Percentiles rank a stretch among this genome's conserved stretches.
Evolutionary conservation across 140 eudicot genomes (phyloP).

Genomic region (Erigeron philadelphicus): DNA sequence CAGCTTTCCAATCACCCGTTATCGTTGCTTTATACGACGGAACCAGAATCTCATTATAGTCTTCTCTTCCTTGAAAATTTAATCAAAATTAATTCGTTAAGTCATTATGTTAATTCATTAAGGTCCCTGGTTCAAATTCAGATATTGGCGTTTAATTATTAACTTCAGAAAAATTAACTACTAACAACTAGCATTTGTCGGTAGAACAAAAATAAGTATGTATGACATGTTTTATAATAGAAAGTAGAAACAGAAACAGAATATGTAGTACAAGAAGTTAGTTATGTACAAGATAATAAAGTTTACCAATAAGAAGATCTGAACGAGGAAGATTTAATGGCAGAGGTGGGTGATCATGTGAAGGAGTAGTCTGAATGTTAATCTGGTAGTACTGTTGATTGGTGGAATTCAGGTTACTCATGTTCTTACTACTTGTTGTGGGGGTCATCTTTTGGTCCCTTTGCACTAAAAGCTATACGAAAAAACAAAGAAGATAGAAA

Average conservation of each 20-base stretch:
- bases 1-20: constrained; percentile 14
- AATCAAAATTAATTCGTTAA: neutral
- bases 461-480: too few species aligned
- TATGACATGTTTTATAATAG: neutral
- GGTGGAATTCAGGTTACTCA: constrained; percentile 12
- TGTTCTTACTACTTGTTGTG: too few species aligned
- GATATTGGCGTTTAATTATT: too few species aligned
- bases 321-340: constrained; percentile 29
- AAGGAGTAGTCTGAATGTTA: constrained; percentile 9
- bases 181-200: too few species aligned
- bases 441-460: too few species aligned
- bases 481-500: too few species aligned
- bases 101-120: too few species aligned
- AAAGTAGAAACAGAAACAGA: neutral
- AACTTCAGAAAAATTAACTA: too few species aligned
- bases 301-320: constrained; percentile 29
- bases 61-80: constrained; percentile 9
- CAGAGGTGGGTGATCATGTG: constrained; percentile 15
- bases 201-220: too few species aligned
- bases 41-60: constrained; percentile 6
- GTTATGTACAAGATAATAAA: neutral
- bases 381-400: constrained; percentile 11
- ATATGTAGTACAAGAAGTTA: too few species aligned
- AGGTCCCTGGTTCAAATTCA: too few species aligned
- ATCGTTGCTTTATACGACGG: constrained; percentile 9